A percentile compares a stretch with the other conserved stretches of the same genome.
These are phyloP conservation scores for Annulohypoxylon maeteangense DNA, from an alignment of 495 filamentous ascomycete genomes.

Conservation along the genomic window DNA sequence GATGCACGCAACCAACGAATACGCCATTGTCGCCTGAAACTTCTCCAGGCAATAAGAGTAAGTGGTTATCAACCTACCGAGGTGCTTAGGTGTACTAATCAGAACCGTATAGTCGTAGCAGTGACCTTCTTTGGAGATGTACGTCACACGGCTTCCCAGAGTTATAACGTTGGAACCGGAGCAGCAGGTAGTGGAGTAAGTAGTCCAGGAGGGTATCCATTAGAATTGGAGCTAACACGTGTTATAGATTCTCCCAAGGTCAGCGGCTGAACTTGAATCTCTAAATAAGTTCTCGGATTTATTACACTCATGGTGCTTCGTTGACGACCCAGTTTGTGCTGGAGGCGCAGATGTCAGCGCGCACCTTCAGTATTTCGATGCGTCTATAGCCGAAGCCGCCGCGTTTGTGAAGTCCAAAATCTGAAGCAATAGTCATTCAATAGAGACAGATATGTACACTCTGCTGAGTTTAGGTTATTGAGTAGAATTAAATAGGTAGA, in stretches of 20 bases:
- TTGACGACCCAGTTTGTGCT: slow-evolving; percentile 6
- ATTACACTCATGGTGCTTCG: slow-evolving; percentile 5
- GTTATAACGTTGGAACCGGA: slow-evolving; percentile 3
- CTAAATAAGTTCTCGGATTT: background rate
- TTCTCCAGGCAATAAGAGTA: slow-evolving; percentile 1
- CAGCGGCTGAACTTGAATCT: background rate
- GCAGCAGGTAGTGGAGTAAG: background rate
- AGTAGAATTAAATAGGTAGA: too few relatives aligned
- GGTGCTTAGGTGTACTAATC: background rate
- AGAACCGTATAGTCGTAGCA: background rate
- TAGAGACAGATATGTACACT: background rate
- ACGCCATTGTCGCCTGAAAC: background rate
- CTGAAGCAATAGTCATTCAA: background rate
- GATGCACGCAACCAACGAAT: background rate
- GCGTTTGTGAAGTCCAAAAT: background rate
- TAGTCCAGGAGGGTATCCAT: background rate
- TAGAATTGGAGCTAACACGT: background rate
- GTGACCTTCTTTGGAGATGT: background rate
- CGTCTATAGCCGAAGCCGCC: background rate
- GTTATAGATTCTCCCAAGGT: background rate
- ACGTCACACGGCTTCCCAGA: slow-evolving; percentile 4
- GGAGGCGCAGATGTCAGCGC: background rate
- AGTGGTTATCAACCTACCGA: background rate
- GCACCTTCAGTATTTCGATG: background rate
- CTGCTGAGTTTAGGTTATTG: too few relatives aligned